Conservation (phyloP, 2,329 filamentous ascomycete genomes). For the Scorias spongiosa region DNA sequence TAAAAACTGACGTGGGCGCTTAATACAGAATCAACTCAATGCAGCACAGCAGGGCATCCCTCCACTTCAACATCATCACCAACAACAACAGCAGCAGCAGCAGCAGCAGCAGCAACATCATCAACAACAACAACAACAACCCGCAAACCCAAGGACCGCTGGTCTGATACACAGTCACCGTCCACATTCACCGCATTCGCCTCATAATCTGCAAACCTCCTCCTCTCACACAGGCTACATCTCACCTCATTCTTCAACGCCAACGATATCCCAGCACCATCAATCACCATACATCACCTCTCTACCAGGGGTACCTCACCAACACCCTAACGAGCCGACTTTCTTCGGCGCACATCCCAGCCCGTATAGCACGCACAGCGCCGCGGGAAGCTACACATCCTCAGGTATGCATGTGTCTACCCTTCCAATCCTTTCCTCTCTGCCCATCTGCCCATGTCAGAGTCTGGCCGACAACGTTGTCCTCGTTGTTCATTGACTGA, state of each 20-base stretch:
- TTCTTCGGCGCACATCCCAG: slow-evolving; percentile 67
- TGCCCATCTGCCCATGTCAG: too few species aligned
- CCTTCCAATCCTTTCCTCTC: background rate
- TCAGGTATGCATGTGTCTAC: slow-evolving; percentile 43
- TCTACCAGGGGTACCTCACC: slow-evolving; percentile 45
- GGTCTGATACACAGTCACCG: slow-evolving; percentile 58
- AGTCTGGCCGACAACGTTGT: background rate
- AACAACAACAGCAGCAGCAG: slow-evolving; percentile 2
- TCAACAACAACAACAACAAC: slow-evolving; percentile 46
- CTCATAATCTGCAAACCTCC: slow-evolving; percentile 43
- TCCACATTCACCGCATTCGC: slow-evolving; percentile 45
- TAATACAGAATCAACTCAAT: background rate
- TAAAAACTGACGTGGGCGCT: background rate
- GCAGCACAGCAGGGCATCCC: background rate
- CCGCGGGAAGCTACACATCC: slow-evolving; percentile 71
- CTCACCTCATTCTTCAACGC: slow-evolving; percentile 48
- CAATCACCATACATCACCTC: slow-evolving; percentile 51
- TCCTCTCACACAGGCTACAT: slow-evolving; percentile 45
- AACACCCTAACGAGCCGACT: slow-evolving; percentile 51
- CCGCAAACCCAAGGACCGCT: slow-evolving; percentile 50
- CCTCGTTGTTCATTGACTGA: slow-evolving; percentile 11
- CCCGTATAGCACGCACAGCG: slow-evolving; percentile 69
- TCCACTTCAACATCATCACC: background rate
- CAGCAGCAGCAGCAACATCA: slow-evolving; percentile 46
- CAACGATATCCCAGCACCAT: slow-evolving; percentile 36